Base-by-base conservation (phyloP, 495 filamentous ascomycete species). In the Aeminium ludgeri region DNA sequence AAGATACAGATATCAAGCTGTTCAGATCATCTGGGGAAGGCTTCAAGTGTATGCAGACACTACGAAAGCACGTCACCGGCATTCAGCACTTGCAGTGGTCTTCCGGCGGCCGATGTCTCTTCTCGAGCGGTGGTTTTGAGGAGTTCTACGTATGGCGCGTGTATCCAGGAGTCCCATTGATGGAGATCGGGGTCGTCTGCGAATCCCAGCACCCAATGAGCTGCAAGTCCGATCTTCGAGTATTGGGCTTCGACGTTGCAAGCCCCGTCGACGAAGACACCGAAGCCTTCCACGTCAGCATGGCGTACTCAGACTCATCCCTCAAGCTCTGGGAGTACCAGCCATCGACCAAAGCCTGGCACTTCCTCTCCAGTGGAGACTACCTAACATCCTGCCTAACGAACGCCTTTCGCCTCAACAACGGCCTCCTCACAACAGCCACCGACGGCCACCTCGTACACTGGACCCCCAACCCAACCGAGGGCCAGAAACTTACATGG, bases 71-170 rank as follows among this genome's bases (percentile, higher is more conserved):
- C 52, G 75, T 69, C 7, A 78, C 84, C 0, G 87, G 86, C 0
- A 72, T 95, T 16, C 86, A 95, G 53, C 69, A 80, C 37, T 68
- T 94, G 7, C 69, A 65, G 44, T 96, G 82, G 81, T 74, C 76
- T 10, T 53, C 48, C 2, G 48, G 56, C 34, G 73, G 76, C 2
- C 53, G 64, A 7, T 81, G 73, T 52, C 66, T 99, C 8, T 78
- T 96, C 53, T 89, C 80, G 40, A 82, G 80, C 47, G 84, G 74
- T 10, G 89, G 82, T 0, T 76, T 72, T 41, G 87, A 93, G 50
- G 91, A 96, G 52, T 78, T 96, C 45, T 87, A 73, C 41, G 70
- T 87, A 19, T 97, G 87, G 86, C 65, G 70, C 25, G 53, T 93
- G 10, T 57, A 62, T 1, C 50, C 40, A 1, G 37, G 28, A 13